Evolutionary conservation across 2,329 filamentous ascomycete species (phyloP).

Genomic region (Cadophora gregata): DNA sequence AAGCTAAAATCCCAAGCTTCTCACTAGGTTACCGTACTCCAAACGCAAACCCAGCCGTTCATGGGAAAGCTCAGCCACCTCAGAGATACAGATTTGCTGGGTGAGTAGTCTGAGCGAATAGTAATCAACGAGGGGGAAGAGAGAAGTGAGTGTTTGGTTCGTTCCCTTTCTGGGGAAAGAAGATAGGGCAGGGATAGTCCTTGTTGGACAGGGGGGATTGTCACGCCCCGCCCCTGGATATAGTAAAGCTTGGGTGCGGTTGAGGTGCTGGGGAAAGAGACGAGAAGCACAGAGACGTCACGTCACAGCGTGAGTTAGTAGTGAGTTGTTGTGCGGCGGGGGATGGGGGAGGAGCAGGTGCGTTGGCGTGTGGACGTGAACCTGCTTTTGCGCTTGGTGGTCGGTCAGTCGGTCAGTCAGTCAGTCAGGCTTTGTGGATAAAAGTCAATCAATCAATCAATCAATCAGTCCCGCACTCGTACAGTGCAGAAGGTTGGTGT

Average conservation of each 20-base stretch:
- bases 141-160: background rate
- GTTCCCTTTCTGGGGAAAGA: background rate
- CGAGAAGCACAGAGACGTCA: background rate
- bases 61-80: slow-evolving; percentile 10
- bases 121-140: background rate
- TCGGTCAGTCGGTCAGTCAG: background rate
- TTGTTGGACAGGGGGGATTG: no score
- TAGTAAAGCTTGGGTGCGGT: slow-evolving; percentile 1
- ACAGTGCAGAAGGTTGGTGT: background rate
- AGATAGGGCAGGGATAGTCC: background rate
- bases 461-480: no score
- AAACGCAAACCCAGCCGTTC: background rate
- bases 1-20: slow-evolving; percentile 5
- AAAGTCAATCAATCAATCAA: background rate
- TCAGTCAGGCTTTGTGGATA: background rate
- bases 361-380: slow-evolving; percentile 1
- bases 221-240: background rate
- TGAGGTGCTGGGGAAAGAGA: background rate
- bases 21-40: no score
- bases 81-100: background rate
- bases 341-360: background rate
- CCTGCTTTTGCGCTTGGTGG: background rate
- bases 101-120: background rate
- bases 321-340: no score
- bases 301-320: slow-evolving; percentile 1